These are phyloP conservation scores for Aeminium ludgeri DNA, from an alignment of 495 filamentous ascomycete species.

Conservation along the genomic window DNA sequence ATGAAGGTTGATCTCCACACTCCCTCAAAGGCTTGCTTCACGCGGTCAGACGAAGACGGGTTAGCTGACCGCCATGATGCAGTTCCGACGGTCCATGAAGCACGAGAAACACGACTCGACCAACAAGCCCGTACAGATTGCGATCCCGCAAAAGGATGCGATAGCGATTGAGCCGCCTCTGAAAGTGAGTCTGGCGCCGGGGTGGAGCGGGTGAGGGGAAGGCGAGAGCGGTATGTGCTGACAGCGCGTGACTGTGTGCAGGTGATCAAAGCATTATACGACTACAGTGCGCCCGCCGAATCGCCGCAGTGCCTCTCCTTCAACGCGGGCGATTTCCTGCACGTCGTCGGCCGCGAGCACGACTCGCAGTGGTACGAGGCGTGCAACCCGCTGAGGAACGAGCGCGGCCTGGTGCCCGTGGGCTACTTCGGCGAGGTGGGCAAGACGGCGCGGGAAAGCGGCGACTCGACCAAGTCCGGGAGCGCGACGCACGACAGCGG, in stretches of 20 bases:
- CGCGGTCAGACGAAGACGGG: too few species aligned
- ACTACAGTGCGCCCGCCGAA: slow-evolving; percentile 46
- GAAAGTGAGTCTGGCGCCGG: slow-evolving; percentile 46
- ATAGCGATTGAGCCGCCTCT: slow-evolving; percentile 90
- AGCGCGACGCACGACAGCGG: slow-evolving; percentile 59
- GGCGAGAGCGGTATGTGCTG: not conserved
- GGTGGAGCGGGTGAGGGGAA: not conserved
- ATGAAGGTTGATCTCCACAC: too few species aligned
- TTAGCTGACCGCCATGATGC: slow-evolving; percentile 2
- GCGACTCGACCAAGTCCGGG: slow-evolving; percentile 51
- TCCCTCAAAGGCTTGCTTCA: too few species aligned
- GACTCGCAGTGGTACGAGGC: slow-evolving; percentile 96
- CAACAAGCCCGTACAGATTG: slow-evolving; percentile 55
- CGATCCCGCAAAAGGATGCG: slow-evolving; percentile 83
- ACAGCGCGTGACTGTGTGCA: slow-evolving; percentile 22
- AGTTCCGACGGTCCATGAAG: slow-evolving; percentile 28
- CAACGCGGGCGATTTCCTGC: slow-evolving; percentile 89
- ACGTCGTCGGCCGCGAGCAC: slow-evolving; percentile 92
- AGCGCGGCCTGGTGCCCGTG: slow-evolving; percentile 82
- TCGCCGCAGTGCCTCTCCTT: slow-evolving; percentile 67
- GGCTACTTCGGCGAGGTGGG: slow-evolving; percentile 81
- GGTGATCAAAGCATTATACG: slow-evolving; percentile 95
- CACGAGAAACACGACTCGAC: slow-evolving; percentile 25
- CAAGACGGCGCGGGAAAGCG: slow-evolving; percentile 77
- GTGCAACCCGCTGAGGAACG: slow-evolving; percentile 83